These are phyloP conservation scores for Yamadazyma kanchanaburiensis DNA, from an alignment of 1,139 yeast genomes.

Conservation along the genomic window DNA sequence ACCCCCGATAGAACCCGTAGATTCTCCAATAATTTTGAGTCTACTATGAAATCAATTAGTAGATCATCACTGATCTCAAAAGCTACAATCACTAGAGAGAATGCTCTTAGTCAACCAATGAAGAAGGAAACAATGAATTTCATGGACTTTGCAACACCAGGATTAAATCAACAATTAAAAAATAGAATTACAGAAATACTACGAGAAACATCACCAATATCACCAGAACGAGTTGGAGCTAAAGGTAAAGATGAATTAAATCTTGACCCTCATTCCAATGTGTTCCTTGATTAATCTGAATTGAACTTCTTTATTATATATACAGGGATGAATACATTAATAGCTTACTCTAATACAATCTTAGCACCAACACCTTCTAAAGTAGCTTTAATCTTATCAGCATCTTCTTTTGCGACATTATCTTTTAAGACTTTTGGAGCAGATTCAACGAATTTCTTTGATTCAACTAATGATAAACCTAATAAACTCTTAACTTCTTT, in stretches of 20 bases:
- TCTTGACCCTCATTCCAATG: too few relatives aligned
- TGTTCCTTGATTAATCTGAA: too few relatives aligned
- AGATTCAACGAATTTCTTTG: constrained; percentile 95
- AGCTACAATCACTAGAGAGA: constrained; percentile 11
- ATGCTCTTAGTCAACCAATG: constrained; percentile 9
- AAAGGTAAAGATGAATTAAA: too few relatives aligned
- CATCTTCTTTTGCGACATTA: constrained; percentile 83
- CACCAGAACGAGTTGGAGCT: too few relatives aligned
- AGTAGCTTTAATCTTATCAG: constrained; percentile 87
- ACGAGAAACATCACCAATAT: constrained; percentile 1
- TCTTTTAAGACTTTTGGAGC: constrained; percentile 94
- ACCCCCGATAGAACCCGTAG: too few relatives aligned
- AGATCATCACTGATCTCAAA: constrained; percentile 8
- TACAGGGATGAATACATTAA: constrained; percentile 49
- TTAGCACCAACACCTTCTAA: constrained; percentile 96
- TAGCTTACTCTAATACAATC: constrained; percentile 70
- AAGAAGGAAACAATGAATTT: constrained; percentile 6
- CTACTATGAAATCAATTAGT: constrained; percentile 4
- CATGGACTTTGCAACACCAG: constrained; percentile 9
- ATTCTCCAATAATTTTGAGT: too few relatives aligned
- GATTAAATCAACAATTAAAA: constrained; percentile 6
- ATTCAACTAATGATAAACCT: constrained; percentile 91
- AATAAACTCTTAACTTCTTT: constrained; percentile 92
- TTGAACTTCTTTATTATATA: constrained; percentile 13
- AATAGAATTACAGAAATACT: constrained; percentile 3